Conservation (phyloP, 345 rosid species). For the Mangifera indica region DNA sequence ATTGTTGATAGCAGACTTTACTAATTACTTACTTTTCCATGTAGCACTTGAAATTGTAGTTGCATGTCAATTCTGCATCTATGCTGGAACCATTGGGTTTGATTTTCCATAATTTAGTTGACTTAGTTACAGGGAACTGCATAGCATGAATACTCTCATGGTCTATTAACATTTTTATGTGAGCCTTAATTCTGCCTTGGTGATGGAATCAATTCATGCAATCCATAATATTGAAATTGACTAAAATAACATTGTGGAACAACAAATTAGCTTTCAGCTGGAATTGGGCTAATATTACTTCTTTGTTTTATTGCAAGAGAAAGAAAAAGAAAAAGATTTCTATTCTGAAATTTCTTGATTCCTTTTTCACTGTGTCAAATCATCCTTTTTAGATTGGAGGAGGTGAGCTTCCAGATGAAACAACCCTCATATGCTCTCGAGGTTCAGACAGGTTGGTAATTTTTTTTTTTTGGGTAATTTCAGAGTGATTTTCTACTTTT, state of each 20-base stretch:
- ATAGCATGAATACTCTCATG: background rate
- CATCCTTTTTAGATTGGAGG: conserved; percentile 72
- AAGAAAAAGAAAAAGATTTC: background rate
- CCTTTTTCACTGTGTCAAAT: conserved; percentile 26
- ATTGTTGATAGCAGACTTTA: background rate
- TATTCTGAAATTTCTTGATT: conserved; percentile 1
- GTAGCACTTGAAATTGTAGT: background rate
- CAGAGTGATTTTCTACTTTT: too few relatives aligned
- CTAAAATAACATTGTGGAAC: background rate
- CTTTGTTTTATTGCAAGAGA: conserved; percentile 6
- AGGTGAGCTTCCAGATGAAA: conserved; percentile 87
- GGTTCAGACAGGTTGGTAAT: conserved; percentile 88
- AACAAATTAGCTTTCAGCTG: background rate
- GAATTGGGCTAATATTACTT: background rate
- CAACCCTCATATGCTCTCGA: conserved; percentile 76
- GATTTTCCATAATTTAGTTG: background rate
- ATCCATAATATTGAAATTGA: too few relatives aligned
- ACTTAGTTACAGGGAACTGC: background rate
- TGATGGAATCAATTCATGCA: background rate
- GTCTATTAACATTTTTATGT: background rate
- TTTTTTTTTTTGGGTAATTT: background rate
- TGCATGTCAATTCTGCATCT: background rate
- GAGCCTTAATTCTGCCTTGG: background rate
- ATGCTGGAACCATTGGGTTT: background rate
- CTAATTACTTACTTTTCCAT: background rate